A percentile compares a stretch with the other conserved stretches of the same genome.
phyloP scores from a whole-genome alignment of 176 grass and related monocot genomes.

The Juncus effusus region DNA sequence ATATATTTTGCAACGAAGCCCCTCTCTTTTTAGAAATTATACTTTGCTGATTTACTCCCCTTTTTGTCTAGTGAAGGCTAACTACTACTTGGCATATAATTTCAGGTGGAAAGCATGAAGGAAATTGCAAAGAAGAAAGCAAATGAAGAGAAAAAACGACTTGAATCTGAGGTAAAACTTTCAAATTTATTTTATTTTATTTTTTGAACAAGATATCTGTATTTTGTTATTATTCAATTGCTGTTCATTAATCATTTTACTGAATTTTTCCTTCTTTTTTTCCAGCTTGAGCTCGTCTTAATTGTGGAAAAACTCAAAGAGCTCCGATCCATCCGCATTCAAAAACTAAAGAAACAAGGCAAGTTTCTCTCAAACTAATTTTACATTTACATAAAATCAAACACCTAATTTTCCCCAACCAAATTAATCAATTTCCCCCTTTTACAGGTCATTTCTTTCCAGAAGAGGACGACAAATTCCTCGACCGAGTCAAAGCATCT shows the following conservation, averaged over 20 bases:
- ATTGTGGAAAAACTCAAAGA: slow-evolving; percentile 97
- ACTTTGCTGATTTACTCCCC: slow-evolving; percentile 10
- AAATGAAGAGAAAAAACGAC: slow-evolving; percentile 71
- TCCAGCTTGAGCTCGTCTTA: slow-evolving; percentile 86
- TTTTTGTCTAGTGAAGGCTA: too few species aligned
- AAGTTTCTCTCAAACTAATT: slow-evolving; percentile 22
- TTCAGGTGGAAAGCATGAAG: slow-evolving; percentile 83
- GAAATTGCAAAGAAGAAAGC: slow-evolving; percentile 86
- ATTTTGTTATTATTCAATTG: slow-evolving; percentile 23
- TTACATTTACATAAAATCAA: not conserved
- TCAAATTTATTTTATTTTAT: slow-evolving; percentile 16
- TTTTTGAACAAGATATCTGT: not conserved
- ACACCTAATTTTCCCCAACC: not conserved
- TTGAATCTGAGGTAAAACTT: slow-evolving; percentile 77
- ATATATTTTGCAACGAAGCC: too few species aligned
- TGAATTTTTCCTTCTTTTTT: not conserved
- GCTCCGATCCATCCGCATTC: slow-evolving; percentile 88
- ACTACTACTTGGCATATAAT: not conserved
- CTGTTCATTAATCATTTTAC: slow-evolving; percentile 24
- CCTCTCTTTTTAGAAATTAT: not conserved
- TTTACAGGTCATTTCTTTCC: slow-evolving; percentile 89
- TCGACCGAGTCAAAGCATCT: slow-evolving; percentile 86
- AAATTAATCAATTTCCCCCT: not conserved
- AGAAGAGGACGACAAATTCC: slow-evolving; percentile 96
- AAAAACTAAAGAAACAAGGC: slow-evolving; percentile 97